A percentile compares a stretch with the other conserved stretches of the same genome.
Conservation (phyloP, 73 alveolate species). For the Uronychia setigera region DNA sequence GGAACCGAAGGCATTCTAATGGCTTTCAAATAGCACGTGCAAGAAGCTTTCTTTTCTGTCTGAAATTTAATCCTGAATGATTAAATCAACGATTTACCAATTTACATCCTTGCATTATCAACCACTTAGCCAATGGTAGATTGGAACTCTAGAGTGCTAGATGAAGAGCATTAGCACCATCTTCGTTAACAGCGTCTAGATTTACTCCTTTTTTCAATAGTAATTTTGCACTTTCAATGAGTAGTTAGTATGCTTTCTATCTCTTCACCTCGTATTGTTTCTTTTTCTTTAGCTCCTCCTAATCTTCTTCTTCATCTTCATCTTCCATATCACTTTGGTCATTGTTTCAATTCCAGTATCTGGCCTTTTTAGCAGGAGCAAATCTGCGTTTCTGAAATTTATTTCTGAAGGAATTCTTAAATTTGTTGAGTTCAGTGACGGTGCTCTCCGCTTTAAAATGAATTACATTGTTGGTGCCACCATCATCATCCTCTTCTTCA, state of each 20-base stretch:
- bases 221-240: too few relatives aligned
- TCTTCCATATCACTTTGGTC: neutral
- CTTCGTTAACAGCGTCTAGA: neutral
- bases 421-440: neutral
- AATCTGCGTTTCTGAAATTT: neutral
- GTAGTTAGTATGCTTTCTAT: too few relatives aligned
- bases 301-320: neutral
- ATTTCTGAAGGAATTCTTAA: neutral
- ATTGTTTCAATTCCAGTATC: neutral
- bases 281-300: neutral
- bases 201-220: neutral
- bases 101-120: neutral
- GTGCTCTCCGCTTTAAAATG: neutral
- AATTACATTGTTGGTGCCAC: neutral
- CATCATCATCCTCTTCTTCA: too few relatives aligned
- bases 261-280: too few relatives aligned
- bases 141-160: neutral
- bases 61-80: too few relatives aligned
- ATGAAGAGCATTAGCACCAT: neutral
- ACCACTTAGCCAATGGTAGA: neutral
- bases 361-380: neutral
- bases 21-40: too few relatives aligned
- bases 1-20: too few relatives aligned
- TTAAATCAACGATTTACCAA: too few relatives aligned
- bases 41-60: too few relatives aligned